These are phyloP conservation scores for Zalerion maritima DNA, from an alignment of 495 filamentous ascomycete species.

Conservation along the genomic window DNA sequence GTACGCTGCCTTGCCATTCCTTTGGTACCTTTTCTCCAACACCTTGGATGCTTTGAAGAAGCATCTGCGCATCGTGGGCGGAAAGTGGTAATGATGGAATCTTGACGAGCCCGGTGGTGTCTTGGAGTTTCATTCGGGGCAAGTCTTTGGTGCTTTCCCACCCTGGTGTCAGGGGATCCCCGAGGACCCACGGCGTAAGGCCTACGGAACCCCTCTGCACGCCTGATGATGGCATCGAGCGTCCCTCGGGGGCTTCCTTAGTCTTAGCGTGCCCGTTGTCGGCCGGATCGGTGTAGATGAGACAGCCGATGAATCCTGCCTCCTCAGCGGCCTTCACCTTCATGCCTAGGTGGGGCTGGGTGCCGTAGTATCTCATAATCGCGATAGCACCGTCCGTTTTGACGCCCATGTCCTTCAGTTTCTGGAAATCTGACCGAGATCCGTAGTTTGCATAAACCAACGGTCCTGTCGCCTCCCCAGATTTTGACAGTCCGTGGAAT, in stretches of 20 bases:
- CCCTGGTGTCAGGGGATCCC: conserved; percentile 82
- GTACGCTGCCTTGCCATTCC: conserved; percentile 65
- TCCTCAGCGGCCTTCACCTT: conserved; percentile 85
- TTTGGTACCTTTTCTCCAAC: conserved; percentile 54
- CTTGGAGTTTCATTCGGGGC: conserved; percentile 48
- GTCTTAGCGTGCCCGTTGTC: conserved; percentile 65
- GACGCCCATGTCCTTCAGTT: conserved; percentile 53
- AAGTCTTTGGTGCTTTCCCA: conserved; percentile 60
- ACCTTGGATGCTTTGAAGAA: conserved; percentile 64
- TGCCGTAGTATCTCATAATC: conserved; percentile 67
- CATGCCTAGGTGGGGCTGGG: conserved; percentile 52
- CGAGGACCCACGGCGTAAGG: conserved; percentile 65
- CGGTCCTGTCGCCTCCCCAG: conserved; percentile 82
- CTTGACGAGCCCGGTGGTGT: conserved; percentile 56
- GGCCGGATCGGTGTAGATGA: conserved; percentile 81
- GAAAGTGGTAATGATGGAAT: conserved; percentile 84
- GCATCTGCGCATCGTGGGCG: conserved; percentile 72
- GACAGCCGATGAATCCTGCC: conserved; percentile 68
- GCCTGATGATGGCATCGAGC: conserved; percentile 61
- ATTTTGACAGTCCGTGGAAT: conserved; percentile 82
- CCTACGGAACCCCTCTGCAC: conserved; percentile 77
- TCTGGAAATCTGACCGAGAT: conserved; percentile 64
- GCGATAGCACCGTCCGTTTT: conserved; percentile 66
- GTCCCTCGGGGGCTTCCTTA: conserved; percentile 54
- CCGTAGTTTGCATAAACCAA: conserved; percentile 92